A percentile compares a stretch with the other conserved stretches of the same genome.
Evolutionary conservation across 805 yeast species (phyloP).

Genomic region (Starmerella bacillaris): DNA sequence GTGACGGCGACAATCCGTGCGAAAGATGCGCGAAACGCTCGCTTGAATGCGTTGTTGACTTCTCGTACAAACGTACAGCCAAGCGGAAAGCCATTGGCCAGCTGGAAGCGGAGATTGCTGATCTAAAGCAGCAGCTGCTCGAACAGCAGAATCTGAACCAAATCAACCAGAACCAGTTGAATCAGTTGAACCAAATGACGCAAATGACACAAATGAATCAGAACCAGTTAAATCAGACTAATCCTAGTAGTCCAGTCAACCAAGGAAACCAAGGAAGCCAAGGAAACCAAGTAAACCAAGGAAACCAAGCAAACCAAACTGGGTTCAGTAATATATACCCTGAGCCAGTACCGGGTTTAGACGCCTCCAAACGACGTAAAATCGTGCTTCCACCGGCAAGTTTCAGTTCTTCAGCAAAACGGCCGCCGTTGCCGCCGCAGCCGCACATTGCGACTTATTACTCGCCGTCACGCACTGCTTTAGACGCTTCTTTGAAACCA

Average conservation of each 20-base stretch:
- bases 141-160: neutral
- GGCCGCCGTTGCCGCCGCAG: conserved; percentile 1
- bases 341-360: neutral
- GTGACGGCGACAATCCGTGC: conserved; percentile 58
- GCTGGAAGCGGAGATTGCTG: conserved; percentile 60
- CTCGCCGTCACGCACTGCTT: conserved; percentile 44
- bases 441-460: conserved; percentile 11
- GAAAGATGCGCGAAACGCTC: conserved; percentile 60
- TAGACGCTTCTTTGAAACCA: conserved; percentile 32
- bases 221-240: too few species aligned
- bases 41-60: conserved; percentile 51
- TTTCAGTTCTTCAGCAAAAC: conserved; percentile 3
- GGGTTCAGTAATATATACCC: too few species aligned
- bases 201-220: too few species aligned
- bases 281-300: too few species aligned
- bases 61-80: conserved; percentile 74
- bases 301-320: too few species aligned
- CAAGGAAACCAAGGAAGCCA: too few species aligned
- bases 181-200: too few species aligned
- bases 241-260: too few species aligned
- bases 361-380: neutral
- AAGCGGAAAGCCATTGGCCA: conserved; percentile 38
- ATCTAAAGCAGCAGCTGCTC: conserved; percentile 31
- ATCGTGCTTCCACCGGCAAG: conserved; percentile 7
- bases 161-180: neutral